Conservation (phyloP, 768 basidiomycete genomes). For the Clathrus columnatus region DNA sequence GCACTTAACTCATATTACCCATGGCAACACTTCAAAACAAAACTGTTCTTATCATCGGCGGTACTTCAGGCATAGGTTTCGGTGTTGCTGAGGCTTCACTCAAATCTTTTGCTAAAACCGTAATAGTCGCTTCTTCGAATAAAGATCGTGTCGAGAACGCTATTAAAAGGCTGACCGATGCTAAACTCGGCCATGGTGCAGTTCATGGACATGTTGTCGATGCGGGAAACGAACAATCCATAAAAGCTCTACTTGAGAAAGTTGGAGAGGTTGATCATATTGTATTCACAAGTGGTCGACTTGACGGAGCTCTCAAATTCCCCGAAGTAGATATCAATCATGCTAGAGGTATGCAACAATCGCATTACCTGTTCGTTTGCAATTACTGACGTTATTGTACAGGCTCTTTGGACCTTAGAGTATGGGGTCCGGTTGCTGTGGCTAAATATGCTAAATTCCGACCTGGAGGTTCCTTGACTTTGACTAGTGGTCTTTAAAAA, state of each 20-base stretch:
- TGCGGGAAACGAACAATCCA: not conserved
- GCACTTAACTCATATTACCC: too few species aligned
- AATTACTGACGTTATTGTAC: not conserved
- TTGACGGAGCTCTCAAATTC: too few species aligned
- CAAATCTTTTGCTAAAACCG: not conserved
- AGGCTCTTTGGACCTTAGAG: not conserved
- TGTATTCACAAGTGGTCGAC: not conserved
- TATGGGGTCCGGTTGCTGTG: not conserved
- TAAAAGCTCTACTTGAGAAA: not conserved
- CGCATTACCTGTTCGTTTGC: not conserved
- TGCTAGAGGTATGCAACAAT: too few species aligned
- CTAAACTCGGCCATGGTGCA: not conserved
- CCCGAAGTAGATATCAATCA: too few species aligned
- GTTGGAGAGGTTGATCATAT: not conserved
- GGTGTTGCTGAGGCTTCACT: not conserved
- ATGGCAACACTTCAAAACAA: not conserved
- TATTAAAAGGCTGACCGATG: not conserved
- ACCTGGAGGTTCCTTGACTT: not conserved
- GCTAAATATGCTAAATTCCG: not conserved
- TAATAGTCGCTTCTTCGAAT: not conserved
- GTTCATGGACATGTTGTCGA: not conserved
- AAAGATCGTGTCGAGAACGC: not conserved
- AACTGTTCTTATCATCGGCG: slow-evolving; percentile 2
- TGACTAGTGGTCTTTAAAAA: not conserved
- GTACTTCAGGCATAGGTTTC: not conserved